These are phyloP conservation scores for Rubroshorea leprosula DNA, from an alignment of 345 rosid genomes.

Conservation along the genomic window DNA sequence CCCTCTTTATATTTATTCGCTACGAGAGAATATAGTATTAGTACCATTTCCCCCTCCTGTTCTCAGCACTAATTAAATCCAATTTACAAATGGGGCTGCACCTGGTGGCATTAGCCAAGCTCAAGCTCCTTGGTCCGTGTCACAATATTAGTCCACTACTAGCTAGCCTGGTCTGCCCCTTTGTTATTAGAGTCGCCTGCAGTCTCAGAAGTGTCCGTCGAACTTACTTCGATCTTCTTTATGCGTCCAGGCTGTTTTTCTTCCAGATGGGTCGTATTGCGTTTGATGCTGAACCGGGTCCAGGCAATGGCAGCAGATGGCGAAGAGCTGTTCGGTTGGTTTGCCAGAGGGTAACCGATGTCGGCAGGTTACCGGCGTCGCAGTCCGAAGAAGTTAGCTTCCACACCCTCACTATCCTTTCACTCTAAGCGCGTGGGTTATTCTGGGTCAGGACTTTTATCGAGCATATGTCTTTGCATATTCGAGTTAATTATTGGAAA, in stretches of 20 bases:
- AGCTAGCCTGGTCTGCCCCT: conserved; percentile 21
- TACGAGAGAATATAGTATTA: no score
- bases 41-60: no score
- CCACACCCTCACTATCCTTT: conserved; percentile 26
- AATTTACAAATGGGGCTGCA: no score
- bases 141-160: conserved; percentile 13
- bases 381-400: conserved; percentile 25
- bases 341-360: conserved; percentile 15
- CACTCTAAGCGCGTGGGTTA: no score
- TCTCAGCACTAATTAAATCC: no score
- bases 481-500: no score
- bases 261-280: conserved; percentile 30
- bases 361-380: conserved; percentile 9
- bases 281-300: conserved; percentile 11
- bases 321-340: conserved; percentile 24
- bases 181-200: conserved; percentile 21
- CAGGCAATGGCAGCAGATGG: conserved; percentile 14
- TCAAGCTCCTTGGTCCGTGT: conserved; percentile 15
- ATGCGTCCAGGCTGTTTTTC: conserved; percentile 26
- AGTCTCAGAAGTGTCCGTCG: conserved; percentile 9
- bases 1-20: no score
- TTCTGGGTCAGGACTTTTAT: no score
- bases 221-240: conserved; percentile 13
- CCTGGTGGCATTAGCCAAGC: conserved; percentile 24
- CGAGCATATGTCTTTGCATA: no score